Base-by-base conservation (phyloP, 2,329 filamentous ascomycete species). In the Sporothrix protearum region DNA sequence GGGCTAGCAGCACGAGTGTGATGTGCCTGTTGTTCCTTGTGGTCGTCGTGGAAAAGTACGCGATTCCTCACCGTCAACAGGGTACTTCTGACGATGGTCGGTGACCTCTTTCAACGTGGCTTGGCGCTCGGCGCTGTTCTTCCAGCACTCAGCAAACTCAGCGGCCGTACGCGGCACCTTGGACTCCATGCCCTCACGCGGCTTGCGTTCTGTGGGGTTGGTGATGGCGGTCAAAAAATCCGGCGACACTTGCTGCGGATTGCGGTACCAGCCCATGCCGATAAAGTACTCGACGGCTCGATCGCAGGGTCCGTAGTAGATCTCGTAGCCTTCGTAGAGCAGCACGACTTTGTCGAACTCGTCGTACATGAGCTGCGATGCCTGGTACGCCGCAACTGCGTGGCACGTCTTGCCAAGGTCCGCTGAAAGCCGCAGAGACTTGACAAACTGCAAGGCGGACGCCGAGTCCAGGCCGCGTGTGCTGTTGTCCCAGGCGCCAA, bases 211-310 rank as follows among this genome's bases (percentile, higher is more conserved):
- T 10, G 86, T 87, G 0, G 90, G 87, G 77, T 95, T 92, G 1
- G 91, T 93, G 19, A 93, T 84, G 0, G 91, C 89, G 0, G 92
- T 94, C 55, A 94, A 80, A 80, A 94, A 94, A 78, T 94, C 92
- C 1, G 91, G 88, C 0, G 91, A 93, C 0, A 91, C 94, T 77
- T 90, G 83, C 10, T 83, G 78, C 0, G 82, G 80, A 0, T 82
- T 83, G 14, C 82, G 91, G 33, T 87, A 81, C 76, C 92, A 94
- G 0, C 91, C 90, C n/a, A 92, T 82, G 66, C 88, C 83, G 72
- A 88, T 83, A 77, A 93, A 92, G 78, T 91, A 92, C 71, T 86
- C 81, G 70, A 84, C 86, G 2, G 90, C 90, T 57, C 87, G 83
- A n/a, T 82, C 80, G 2, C 85, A 84, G 2, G 85, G 87, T 0